A percentile compares a stretch with the other conserved stretches of the same genome.
Conservation (phyloP, 129 eudicot genomes). For the Chrysanthemum seticuspe region DNA sequence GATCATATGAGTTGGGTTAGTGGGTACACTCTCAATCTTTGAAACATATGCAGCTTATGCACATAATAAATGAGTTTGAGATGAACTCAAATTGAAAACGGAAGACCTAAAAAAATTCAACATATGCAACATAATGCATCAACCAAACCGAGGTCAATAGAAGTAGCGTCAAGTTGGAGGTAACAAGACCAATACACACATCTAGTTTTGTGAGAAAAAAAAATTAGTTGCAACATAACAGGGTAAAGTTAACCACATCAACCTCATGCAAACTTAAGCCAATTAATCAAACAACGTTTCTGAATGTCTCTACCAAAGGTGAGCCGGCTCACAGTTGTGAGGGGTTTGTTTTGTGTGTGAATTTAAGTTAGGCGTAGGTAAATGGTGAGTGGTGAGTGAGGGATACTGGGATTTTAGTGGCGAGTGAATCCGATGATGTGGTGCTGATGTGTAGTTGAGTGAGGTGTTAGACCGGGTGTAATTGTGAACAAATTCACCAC, state of each 20-base stretch:
- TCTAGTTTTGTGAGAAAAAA: neutral
- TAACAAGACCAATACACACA: neutral
- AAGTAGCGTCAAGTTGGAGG: neutral
- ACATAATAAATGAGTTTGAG: neutral
- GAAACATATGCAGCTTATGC: neutral
- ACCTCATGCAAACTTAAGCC: conserved; percentile 5
- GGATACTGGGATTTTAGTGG: no score
- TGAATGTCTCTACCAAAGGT: neutral
- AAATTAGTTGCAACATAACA: neutral
- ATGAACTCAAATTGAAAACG: neutral
- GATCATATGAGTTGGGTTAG: no score
- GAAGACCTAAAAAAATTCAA: neutral
- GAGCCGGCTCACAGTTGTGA: no score
- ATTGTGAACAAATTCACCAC: no score
- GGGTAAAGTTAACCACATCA: neutral
- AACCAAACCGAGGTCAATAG: neutral
- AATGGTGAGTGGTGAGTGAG: no score
- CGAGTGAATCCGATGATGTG: no score
- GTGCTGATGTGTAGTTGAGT: no score
- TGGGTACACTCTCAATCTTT: neutral
- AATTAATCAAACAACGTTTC: neutral
- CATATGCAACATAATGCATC: neutral
- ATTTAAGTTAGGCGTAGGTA: no score
- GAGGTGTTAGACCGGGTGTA: no score
- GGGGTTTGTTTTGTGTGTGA: no score